Conservation (phyloP, 208 protist genomes). For the Blastocrithidia nonstop region DNA sequence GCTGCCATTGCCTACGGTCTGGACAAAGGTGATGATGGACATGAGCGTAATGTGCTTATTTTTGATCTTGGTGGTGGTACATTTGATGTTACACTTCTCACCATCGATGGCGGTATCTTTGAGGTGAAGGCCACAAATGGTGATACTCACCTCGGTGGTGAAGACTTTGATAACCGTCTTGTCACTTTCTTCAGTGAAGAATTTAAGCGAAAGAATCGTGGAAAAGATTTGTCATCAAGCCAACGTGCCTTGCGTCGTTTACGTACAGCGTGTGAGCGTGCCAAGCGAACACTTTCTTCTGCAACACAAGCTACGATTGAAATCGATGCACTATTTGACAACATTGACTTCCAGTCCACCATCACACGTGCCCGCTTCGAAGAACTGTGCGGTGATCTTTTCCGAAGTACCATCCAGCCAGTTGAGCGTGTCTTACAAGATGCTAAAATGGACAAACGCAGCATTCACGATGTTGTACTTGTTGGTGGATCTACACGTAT, state of each 20-base stretch:
- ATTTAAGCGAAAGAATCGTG: slow-evolving; percentile 80
- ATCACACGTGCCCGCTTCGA: slow-evolving; percentile 98
- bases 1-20: slow-evolving; percentile 99
- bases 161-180: slow-evolving; percentile 98
- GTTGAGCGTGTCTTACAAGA: slow-evolving; percentile 82
- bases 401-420: slow-evolving; percentile 70
- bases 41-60: slow-evolving; percentile 89
- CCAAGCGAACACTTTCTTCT: slow-evolving; percentile 96
- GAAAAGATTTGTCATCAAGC: slow-evolving; percentile 65
- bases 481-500: slow-evolving; percentile 96
- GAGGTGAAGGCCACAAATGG: slow-evolving; percentile 98
- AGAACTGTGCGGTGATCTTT: slow-evolving; percentile 88
- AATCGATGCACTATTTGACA: slow-evolving; percentile 96
- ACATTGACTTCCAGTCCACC: slow-evolving; percentile 93
- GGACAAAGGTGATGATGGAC: slow-evolving; percentile 87
- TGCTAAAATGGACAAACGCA: slow-evolving; percentile 66
- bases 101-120: slow-evolving; percentile 98
- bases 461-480: slow-evolving; percentile 90
- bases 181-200: slow-evolving; percentile 94
- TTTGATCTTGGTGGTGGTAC: slow-evolving; percentile 98
- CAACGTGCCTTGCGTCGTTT: slow-evolving; percentile 63
- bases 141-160: slow-evolving; percentile 99
- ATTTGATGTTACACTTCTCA: slow-evolving; percentile 98
- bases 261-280: slow-evolving; percentile 83
- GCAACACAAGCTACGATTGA: slow-evolving; percentile 89